Evolutionary conservation across 495 filamentous ascomycete species (phyloP).

Genomic region (Talaromyces stipitatus): DNA sequence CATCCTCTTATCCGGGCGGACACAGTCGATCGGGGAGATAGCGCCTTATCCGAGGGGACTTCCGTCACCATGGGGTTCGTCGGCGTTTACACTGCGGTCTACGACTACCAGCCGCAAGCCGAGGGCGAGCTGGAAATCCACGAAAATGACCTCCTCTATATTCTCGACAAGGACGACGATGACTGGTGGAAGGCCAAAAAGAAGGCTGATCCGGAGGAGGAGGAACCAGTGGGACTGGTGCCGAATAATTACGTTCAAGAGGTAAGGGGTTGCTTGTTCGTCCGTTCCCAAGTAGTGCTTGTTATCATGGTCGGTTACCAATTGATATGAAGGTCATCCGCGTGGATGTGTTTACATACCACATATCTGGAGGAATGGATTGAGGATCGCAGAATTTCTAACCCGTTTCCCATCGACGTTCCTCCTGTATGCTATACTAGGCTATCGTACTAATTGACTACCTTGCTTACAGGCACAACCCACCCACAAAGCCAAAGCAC

Average conservation of each 20-base stretch:
- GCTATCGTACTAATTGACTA: neutral
- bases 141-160: constrained; percentile 87
- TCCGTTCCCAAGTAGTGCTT: neutral
- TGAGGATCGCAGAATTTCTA: neutral
- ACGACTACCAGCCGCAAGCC: constrained; percentile 87
- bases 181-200: constrained; percentile 99
- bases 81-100: constrained; percentile 85
- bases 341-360: neutral
- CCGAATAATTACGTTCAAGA: constrained; percentile 95
- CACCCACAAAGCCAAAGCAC: constrained; percentile 64
- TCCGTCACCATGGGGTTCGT: constrained; percentile 61
- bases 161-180: constrained; percentile 91
- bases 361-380: neutral
- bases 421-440: neutral
- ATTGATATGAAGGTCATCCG: neutral
- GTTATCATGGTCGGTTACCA: neutral
- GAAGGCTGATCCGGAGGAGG: constrained; percentile 83
- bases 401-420: neutral
- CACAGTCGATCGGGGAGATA: constrained; percentile 22
- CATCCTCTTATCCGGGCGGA: constrained; percentile 1
- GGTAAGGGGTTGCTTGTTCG: constrained; percentile 49
- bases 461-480: constrained; percentile 54
- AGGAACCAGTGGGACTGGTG: constrained; percentile 88
- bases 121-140: constrained; percentile 79
- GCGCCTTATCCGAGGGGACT: neutral